Evolutionary conservation across 2,329 filamentous ascomycete genomes (phyloP).

Genomic region (Claviceps capensis): DNA sequence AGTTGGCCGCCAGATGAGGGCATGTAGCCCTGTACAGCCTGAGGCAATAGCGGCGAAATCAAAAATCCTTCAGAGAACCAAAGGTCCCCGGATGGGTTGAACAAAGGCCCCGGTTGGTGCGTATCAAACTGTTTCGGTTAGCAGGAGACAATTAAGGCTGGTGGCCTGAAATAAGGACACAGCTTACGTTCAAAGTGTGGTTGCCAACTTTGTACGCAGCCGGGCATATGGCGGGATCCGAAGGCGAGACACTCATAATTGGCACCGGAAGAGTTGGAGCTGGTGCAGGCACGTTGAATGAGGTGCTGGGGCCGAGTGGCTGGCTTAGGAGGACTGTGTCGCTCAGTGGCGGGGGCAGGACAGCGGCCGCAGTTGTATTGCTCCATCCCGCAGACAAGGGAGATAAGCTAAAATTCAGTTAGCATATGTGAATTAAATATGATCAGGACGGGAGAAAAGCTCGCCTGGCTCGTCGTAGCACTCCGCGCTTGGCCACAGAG

Average conservation of each 20-base stretch:
- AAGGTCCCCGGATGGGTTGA: conserved; percentile 25
- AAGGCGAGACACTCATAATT: conserved; percentile 2
- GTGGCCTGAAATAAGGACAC: background rate
- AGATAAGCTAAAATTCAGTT: conserved; percentile 8
- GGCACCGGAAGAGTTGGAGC: background rate
- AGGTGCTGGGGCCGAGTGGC: background rate
- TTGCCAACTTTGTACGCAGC: conserved; percentile 23
- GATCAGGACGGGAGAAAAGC: conserved; percentile 3
- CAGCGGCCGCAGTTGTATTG: conserved; percentile 16
- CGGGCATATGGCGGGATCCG: conserved; percentile 14
- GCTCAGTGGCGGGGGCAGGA: background rate
- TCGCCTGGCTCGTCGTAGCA: conserved; percentile 18
- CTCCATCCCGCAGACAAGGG: conserved; percentile 12
- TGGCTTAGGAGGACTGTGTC: background rate
- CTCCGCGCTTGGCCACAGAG: conserved; percentile 10
- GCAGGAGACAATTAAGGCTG: background rate
- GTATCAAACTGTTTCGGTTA: conserved; percentile 23
- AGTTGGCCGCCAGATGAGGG: conserved; percentile 27
- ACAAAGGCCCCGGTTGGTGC: conserved; percentile 21
- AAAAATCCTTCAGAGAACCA: conserved; percentile 30
- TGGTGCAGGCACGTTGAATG: background rate
- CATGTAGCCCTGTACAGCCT: conserved; percentile 19
- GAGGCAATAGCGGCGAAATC: conserved; percentile 21
- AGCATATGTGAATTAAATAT: background rate
- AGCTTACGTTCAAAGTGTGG: conserved; percentile 23